Evolutionary conservation across 1,139 yeast species (phyloP).

Genomic region (Geotrichum reessii): DNA sequence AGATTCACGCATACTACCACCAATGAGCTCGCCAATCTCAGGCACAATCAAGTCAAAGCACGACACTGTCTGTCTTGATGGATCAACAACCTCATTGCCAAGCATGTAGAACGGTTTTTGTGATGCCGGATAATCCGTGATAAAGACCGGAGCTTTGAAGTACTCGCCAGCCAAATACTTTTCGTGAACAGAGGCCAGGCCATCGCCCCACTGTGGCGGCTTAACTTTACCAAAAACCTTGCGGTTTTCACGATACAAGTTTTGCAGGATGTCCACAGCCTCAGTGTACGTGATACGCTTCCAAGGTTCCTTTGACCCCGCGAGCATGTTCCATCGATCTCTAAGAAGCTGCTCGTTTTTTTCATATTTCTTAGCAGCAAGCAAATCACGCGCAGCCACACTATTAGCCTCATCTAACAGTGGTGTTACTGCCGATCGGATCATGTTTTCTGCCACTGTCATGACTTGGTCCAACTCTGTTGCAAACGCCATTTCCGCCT

Average conservation of each 20-base stretch:
- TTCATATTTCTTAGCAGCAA: conserved; percentile 35
- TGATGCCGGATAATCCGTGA: conserved; percentile 75
- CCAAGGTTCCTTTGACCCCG: conserved; percentile 47
- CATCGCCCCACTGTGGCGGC: conserved; percentile 60
- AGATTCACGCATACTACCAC: conserved; percentile 90
- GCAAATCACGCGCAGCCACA: conserved; percentile 37
- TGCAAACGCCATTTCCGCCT: conserved; percentile 77
- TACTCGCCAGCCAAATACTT: conserved; percentile 75
- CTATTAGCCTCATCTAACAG: conserved; percentile 39
- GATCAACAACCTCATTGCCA: conserved; percentile 34
- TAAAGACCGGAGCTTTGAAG: conserved; percentile 73
- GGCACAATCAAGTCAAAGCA: conserved; percentile 89
- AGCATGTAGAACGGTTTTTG: conserved; percentile 94
- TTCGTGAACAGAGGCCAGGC: conserved; percentile 80
- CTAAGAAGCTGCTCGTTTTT: conserved; percentile 40
- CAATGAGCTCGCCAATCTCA: conserved; percentile 91
- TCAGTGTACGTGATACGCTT: conserved; percentile 65
- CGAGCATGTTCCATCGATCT: conserved; percentile 35
- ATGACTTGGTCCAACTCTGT: conserved; percentile 56
- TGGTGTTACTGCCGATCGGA: conserved; percentile 46
- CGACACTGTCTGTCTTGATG: conserved; percentile 56
- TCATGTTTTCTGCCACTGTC: conserved; percentile 61
- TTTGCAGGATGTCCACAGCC: conserved; percentile 54
- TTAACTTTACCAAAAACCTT: conserved; percentile 30
- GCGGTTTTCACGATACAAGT: conserved; percentile 30